phyloP scores from a whole-genome alignment of 306 rosid species.

The Luffa acutangula region DNA sequence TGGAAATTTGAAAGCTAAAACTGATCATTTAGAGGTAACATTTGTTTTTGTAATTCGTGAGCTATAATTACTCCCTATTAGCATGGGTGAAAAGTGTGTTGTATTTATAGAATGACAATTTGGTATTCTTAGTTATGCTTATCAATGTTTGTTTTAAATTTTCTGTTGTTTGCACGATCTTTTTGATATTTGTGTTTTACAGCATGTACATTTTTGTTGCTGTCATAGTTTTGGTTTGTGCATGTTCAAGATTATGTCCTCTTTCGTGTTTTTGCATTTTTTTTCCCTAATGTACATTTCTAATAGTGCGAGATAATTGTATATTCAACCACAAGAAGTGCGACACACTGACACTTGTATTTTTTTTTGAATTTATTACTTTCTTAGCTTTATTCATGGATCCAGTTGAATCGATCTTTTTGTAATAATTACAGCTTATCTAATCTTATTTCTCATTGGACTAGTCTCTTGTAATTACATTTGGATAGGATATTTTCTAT shows the following conservation, averaged over 20 bases:
- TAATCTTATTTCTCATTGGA: no score
- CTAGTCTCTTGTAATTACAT: no score
- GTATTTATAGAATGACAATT: background rate
- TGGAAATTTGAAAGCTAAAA: slow-evolving; percentile 31
- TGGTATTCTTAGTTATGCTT: background rate
- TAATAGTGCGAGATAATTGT: no score
- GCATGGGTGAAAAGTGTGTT: background rate
- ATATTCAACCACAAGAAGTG: no score
- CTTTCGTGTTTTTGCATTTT: background rate
- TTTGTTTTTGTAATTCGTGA: background rate
- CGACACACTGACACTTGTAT: no score
- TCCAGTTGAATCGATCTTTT: no score
- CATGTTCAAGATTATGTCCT: background rate
- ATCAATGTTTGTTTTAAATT: background rate
- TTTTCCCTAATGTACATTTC: no score
- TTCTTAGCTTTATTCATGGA: no score
- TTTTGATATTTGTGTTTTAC: background rate
- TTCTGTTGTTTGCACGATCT: background rate
- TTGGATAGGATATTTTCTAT: no score
- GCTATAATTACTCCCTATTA: background rate
- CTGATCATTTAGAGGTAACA: slow-evolving; percentile 49
- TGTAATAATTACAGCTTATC: no score
- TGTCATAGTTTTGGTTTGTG: background rate
- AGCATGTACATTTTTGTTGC: background rate
- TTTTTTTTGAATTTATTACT: no score